phyloP scores from a whole-genome alignment of 441 rosid species.

The Kokia cookei region DNA sequence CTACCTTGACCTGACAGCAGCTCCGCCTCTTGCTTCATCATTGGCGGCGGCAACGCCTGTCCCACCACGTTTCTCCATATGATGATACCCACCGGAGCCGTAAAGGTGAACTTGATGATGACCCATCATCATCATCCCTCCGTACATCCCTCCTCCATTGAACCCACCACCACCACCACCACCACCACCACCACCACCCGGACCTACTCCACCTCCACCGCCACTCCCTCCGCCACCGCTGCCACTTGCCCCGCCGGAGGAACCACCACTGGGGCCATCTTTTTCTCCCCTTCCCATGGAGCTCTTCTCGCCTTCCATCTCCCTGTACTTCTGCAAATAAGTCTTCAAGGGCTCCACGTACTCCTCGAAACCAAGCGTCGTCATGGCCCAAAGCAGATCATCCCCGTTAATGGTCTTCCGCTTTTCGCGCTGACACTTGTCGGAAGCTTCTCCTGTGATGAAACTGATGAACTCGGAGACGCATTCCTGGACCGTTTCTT shows the following conservation, averaged over 20 bases:
- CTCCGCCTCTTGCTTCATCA: slow-evolving; percentile 1
- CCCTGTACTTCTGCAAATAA: slow-evolving; percentile 53
- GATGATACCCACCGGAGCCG: slow-evolving; percentile 35
- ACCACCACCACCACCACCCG: too few species aligned
- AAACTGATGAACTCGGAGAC: slow-evolving; percentile 68
- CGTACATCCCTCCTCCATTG: slow-evolving; percentile 35
- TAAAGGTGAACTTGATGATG: slow-evolving; percentile 43
- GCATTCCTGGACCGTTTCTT: slow-evolving; percentile 67
- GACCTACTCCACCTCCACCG: slow-evolving; percentile 20
- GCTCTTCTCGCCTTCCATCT: slow-evolving; percentile 51
- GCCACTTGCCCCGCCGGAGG: slow-evolving; percentile 19
- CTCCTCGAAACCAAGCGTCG: slow-evolving; percentile 56
- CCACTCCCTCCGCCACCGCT: slow-evolving; percentile 21
- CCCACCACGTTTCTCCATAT: slow-evolving; percentile 9
- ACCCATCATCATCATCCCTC: slow-evolving; percentile 51
- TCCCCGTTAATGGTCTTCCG: slow-evolving; percentile 65
- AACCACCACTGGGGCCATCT: slow-evolving; percentile 29
- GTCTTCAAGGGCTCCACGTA: slow-evolving; percentile 48
- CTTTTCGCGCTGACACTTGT: slow-evolving; percentile 57
- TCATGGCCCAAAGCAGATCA: slow-evolving; percentile 62
- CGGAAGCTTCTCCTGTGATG: slow-evolving; percentile 62
- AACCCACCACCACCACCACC: slow-evolving; percentile 17
- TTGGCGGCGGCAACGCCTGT: not conserved
- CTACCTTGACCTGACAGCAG: slow-evolving; percentile 27
- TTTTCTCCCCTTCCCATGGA: slow-evolving; percentile 27